These are phyloP conservation scores for Melampsora allii-populina DNA, from an alignment of 1,284 basidiomycete species.

Conservation along the genomic window DNA sequence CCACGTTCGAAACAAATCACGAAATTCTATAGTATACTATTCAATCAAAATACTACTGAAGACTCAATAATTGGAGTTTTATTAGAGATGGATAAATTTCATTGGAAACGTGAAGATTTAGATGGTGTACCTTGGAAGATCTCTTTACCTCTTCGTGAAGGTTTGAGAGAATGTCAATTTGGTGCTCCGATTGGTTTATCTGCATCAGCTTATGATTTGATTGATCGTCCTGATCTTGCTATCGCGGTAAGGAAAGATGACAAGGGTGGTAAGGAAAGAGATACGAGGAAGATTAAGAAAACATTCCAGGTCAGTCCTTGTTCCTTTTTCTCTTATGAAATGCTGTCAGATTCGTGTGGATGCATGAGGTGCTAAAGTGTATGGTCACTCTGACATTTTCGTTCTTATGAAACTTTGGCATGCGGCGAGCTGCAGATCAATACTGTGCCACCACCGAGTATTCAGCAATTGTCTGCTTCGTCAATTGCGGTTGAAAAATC, in stretches of 20 bases:
- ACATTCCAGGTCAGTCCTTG: neutral
- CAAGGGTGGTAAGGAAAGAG: neutral
- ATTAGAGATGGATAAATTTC: slow-evolving; percentile 32
- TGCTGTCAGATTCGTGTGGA: neutral
- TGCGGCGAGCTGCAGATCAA: slow-evolving; percentile 9
- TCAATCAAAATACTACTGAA: slow-evolving; percentile 6
- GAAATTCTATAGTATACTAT: slow-evolving; percentile 22
- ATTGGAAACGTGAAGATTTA: slow-evolving; percentile 28
- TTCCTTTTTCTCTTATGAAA: neutral
- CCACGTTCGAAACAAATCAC: slow-evolving; percentile 22
- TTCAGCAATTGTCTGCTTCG: slow-evolving; percentile 23
- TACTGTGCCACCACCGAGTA: slow-evolving; percentile 11
- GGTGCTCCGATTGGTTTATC: slow-evolving; percentile 30
- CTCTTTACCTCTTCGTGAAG: slow-evolving; percentile 29
- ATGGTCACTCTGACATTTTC: too few relatives aligned
- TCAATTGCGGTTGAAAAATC: slow-evolving; percentile 26
- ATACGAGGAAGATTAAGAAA: neutral
- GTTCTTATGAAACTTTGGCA: too few relatives aligned
- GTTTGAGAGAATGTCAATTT: slow-evolving; percentile 40
- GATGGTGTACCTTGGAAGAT: slow-evolving; percentile 39
- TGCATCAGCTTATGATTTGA: slow-evolving; percentile 32
- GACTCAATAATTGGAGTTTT: slow-evolving; percentile 26
- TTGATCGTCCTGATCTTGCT: slow-evolving; percentile 32
- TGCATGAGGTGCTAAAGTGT: too few relatives aligned
- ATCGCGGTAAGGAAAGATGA: slow-evolving; percentile 5